Conservation (phyloP, 768 basidiomycete species). For the Agaricus bisporus region DNA sequence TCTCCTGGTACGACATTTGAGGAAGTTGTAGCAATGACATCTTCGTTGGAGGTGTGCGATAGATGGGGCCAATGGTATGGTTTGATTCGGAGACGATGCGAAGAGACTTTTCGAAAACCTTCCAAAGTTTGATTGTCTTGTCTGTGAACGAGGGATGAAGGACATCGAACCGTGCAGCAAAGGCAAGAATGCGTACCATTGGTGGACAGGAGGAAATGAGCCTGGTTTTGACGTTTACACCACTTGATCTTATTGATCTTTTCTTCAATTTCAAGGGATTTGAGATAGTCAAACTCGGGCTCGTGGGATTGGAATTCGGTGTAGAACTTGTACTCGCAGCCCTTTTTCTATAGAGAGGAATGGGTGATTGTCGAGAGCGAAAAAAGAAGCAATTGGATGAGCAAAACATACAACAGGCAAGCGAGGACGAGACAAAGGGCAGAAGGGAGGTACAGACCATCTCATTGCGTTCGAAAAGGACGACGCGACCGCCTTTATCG, state of each 20-base stretch:
- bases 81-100: slow-evolving; percentile 97
- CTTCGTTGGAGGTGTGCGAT: slow-evolving; percentile 51
- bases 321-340: slow-evolving; percentile 99
- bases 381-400: neutral
- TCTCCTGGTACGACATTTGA: slow-evolving; percentile 90
- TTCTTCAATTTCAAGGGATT: slow-evolving; percentile 99
- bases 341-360: slow-evolving; percentile 74
- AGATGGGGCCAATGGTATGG: slow-evolving; percentile 74
- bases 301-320: slow-evolving; percentile 99
- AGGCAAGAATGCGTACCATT: slow-evolving; percentile 60
- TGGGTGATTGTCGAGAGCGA: slow-evolving; percentile 10
- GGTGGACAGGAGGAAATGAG: slow-evolving; percentile 94
- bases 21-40: slow-evolving; percentile 74
- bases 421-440: slow-evolving; percentile 14
- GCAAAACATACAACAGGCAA: slow-evolving; percentile 11
- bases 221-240: slow-evolving; percentile 97
- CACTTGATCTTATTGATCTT: slow-evolving; percentile 99
- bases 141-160: slow-evolving; percentile 42
- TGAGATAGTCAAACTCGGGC: slow-evolving; percentile 99
- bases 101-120: slow-evolving; percentile 98
- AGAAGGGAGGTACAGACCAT: slow-evolving; percentile 46
- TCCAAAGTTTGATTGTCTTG: slow-evolving; percentile 99
- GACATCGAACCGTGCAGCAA: slow-evolving; percentile 8
- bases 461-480: slow-evolving; percentile 98
- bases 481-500: slow-evolving; percentile 98